A percentile compares a stretch with the other conserved stretches of the same genome.
Evolutionary conservation across 495 filamentous ascomycete genomes (phyloP).

Genomic region (Chaetomium cochliodes): DNA sequence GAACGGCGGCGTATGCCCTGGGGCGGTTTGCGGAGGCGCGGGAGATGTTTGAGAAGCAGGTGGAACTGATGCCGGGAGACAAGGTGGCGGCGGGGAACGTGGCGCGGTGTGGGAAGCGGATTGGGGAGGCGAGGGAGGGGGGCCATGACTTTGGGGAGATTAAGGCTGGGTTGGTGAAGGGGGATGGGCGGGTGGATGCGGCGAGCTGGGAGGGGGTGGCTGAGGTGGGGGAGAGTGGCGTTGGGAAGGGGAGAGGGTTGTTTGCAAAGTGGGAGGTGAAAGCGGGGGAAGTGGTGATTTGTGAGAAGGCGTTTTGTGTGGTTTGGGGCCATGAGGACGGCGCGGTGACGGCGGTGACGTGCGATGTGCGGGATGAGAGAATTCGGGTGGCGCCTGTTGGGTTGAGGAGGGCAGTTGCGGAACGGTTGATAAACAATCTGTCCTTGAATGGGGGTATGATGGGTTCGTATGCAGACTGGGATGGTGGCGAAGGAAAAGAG

Average conservation of each 20-base stretch:
- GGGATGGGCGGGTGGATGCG: background rate
- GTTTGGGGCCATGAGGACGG: background rate
- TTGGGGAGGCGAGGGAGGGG: background rate
- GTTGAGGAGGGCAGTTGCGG: background rate
- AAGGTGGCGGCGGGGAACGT: background rate
- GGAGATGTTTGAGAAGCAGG: background rate
- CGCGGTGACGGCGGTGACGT: background rate
- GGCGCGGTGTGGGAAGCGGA: background rate
- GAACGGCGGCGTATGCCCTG: background rate
- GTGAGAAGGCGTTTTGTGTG: slow-evolving; percentile 10
- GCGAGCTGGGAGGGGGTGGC: background rate
- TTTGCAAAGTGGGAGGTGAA: background rate
- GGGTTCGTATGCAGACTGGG: slow-evolving; percentile 2
- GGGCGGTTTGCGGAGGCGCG: background rate
- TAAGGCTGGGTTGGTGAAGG: background rate
- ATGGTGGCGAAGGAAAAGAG: background rate
- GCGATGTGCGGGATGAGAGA: slow-evolving; percentile 7
- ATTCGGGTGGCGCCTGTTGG: slow-evolving; percentile 9
- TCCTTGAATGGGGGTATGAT: background rate
- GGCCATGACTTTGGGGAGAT: background rate
- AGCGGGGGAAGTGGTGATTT: background rate
- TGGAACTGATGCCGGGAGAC: background rate
- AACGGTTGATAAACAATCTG: background rate
- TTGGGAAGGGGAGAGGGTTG: background rate
- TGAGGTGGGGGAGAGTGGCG: background rate